Conservation (phyloP, 768 basidiomycete genomes). For the Nidula microcarpa region DNA sequence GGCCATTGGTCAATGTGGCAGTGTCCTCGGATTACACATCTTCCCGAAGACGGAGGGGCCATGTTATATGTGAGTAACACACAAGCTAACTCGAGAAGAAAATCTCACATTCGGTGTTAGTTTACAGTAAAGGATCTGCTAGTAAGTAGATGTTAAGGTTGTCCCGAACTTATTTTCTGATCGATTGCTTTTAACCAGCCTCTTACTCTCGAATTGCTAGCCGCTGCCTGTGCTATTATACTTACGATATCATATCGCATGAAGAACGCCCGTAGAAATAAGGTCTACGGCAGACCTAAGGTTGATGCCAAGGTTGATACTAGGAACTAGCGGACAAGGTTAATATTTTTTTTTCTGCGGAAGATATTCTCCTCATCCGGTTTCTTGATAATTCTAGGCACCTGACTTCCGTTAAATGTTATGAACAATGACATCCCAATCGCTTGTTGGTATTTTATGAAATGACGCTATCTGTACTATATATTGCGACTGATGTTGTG, state of each 20-base stretch:
- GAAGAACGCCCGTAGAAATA: slow-evolving; percentile 58
- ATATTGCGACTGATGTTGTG: too few relatives aligned
- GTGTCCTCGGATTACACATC: slow-evolving; percentile 71
- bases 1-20: slow-evolving; percentile 78
- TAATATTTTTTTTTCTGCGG: slow-evolving; percentile 7
- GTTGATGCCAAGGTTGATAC: slow-evolving; percentile 54
- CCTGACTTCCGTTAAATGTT: slow-evolving; percentile 58
- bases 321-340: slow-evolving; percentile 67
- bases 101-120: background rate
- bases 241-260: slow-evolving; percentile 59
- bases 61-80: slow-evolving; percentile 50
- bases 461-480: too few relatives aligned
- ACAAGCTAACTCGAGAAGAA: too few relatives aligned
- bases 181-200: slow-evolving; percentile 22
- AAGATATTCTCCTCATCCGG: background rate
- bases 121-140: slow-evolving; percentile 54
- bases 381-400: slow-evolving; percentile 32
- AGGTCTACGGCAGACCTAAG: slow-evolving; percentile 45
- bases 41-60: slow-evolving; percentile 66
- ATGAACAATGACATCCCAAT: slow-evolving; percentile 8
- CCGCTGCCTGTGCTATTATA: slow-evolving; percentile 46
- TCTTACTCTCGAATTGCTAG: slow-evolving; percentile 51
- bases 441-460: too few relatives aligned
- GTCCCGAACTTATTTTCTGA: background rate
- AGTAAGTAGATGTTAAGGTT: slow-evolving; percentile 23